Evolutionary conservation across 257 asterid species (phyloP), one percentile per base, ranked within the genome.

Genomic region (Phtheirospermum japonicum): DNA sequence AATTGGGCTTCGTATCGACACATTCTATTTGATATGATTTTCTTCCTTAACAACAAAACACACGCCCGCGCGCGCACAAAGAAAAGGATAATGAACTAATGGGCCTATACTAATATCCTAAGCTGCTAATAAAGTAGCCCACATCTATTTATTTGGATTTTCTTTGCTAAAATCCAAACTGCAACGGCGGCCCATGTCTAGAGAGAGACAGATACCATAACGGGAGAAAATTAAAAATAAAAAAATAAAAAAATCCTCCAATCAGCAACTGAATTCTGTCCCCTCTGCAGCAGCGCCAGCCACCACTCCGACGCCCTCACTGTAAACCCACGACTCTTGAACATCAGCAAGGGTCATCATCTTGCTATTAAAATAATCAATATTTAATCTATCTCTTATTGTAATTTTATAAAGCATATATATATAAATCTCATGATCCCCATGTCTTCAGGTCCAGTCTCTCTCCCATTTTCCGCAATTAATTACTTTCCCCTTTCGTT

Each of bases 401-500:
- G n/a, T 40, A 60, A 6, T 45, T 59, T 10, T 6, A 13, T 31
- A 4, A 9, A 13, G 5, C 7, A 9, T 23, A 4, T 53, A 2
- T 20, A 46, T 68, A 63, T 57, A 42, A 39, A 48, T 20, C 23
- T 42, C 20, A 31, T 42, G 7, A 76, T 65, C 61, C 18, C 65
- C 18, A 77, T 77, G 77, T 55, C 58, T 48, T 51, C 78, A 76
- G 82, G 82, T 76, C 53, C 58, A 33, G 4, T 42, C 45, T 66
- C 51, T 17, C 31, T 50, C 56, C 17, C 60, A 18, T 14, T 50
- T 69, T 11, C 48, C 39, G 32, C 19, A 56, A 7, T 45, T 43
- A 40, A 0, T n/a, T 54, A 12, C 10, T 20, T 46, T 36, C 48
- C 20, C 20, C 13, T 18, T 56, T 30, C 23, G 7, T 19, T 34